phyloP scores from a whole-genome alignment of 192 early-diverging fungal species.

The Kickxella alabastrina region DNA sequence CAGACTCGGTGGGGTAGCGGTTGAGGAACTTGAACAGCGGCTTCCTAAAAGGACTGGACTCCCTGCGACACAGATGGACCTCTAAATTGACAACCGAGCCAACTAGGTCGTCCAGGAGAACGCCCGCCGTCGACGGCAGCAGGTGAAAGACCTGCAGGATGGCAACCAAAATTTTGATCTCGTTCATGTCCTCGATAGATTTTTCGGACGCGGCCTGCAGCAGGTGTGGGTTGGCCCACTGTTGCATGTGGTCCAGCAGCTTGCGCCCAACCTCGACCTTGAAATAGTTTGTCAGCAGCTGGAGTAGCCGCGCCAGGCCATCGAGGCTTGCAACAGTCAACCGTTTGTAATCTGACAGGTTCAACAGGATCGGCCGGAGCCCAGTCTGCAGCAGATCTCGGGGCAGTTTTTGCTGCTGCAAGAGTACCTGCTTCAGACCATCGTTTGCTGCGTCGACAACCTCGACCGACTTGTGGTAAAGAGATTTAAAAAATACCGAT shows the following conservation, averaged over 20 bases:
- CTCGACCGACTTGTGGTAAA: slow-evolving; percentile 91
- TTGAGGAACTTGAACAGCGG: slow-evolving; percentile 91
- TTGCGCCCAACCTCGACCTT: slow-evolving; percentile 98
- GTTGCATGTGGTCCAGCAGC: slow-evolving; percentile 89
- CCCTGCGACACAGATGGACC: slow-evolving; percentile 66
- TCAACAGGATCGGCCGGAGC: slow-evolving; percentile 92
- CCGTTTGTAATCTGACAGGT: slow-evolving; percentile 90
- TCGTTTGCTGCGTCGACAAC: slow-evolving; percentile 93
- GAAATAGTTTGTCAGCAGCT: slow-evolving; percentile 96
- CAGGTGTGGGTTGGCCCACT: slow-evolving; percentile 86
- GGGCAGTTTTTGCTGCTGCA: slow-evolving; percentile 70
- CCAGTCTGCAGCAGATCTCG: slow-evolving; percentile 94
- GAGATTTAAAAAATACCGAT: slow-evolving; percentile 97
- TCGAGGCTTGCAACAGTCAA: slow-evolving; percentile 91
- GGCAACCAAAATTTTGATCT: slow-evolving; percentile 91
- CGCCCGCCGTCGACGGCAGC: slow-evolving; percentile 82
- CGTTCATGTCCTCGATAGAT: slow-evolving; percentile 84
- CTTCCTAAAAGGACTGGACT: slow-evolving; percentile 89
- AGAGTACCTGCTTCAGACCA: slow-evolving; percentile 72
- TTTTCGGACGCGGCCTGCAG: slow-evolving; percentile 76
- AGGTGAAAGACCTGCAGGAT: slow-evolving; percentile 92
- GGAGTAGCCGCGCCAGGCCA: slow-evolving; percentile 86
- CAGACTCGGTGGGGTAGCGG: slow-evolving; percentile 78
- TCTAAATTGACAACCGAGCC: slow-evolving; percentile 86
- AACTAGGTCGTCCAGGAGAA: slow-evolving; percentile 91